These are phyloP conservation scores for Canavalia ensiformis DNA, from an alignment of 306 rosid species.

Conservation along the genomic window DNA sequence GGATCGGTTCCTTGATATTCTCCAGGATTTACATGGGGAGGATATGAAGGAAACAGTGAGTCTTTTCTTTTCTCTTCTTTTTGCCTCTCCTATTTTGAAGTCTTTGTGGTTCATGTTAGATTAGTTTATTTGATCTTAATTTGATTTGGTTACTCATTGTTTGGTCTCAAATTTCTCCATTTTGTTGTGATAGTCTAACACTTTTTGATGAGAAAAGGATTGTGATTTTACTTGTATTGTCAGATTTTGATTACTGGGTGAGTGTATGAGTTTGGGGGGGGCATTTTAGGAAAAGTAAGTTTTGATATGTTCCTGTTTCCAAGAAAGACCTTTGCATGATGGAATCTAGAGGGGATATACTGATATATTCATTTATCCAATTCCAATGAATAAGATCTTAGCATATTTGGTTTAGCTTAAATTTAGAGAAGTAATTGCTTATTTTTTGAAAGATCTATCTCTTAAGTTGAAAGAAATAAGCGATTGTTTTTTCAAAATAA, in stretches of 20 bases:
- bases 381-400: not conserved
- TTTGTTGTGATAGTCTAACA: conserved; percentile 24
- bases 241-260: conserved; percentile 36
- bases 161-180: conserved; percentile 13
- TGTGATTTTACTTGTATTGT: conserved; percentile 16
- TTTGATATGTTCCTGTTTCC: conserved; percentile 37
- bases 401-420: too few relatives aligned
- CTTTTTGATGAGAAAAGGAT: conserved; percentile 37
- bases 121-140: conserved; percentile 21
- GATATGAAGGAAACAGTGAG: conserved; percentile 95
- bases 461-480: too few relatives aligned
- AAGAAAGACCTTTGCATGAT: not conserved
- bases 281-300: conserved; percentile 13
- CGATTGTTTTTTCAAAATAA: too few relatives aligned
- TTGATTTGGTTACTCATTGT: conserved; percentile 35
- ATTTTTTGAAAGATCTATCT: too few relatives aligned
- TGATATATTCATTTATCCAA: conserved; percentile 8
- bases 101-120: conserved; percentile 28
- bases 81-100: not conserved
- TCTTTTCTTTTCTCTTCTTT: not conserved
- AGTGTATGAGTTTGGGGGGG: conserved; percentile 24
- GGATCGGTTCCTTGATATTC: conserved; percentile 98
- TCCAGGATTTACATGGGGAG: conserved; percentile 98
- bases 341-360: not conserved
- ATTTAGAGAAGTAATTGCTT: too few relatives aligned